phyloP scores from a whole-genome alignment of 108 stramenopile genomes.

The Cyclotella sp. region DNA sequence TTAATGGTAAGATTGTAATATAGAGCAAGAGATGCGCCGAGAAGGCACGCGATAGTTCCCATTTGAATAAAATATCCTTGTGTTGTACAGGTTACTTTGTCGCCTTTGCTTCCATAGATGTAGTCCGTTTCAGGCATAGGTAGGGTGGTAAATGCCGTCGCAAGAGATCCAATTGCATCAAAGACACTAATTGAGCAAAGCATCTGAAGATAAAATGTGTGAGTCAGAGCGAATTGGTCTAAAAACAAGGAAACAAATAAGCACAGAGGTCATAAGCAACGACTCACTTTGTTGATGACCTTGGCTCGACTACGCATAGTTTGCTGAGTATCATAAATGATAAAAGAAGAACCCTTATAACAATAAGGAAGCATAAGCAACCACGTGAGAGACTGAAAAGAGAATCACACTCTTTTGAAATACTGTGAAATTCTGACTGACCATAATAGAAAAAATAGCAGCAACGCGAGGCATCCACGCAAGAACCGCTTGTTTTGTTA shows the following conservation, averaged over 20 bases:
- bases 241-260: not conserved
- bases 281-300: not conserved
- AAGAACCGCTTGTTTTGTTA: constrained; percentile 11
- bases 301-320: not conserved
- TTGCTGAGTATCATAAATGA: constrained; percentile 12
- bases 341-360: constrained; percentile 14
- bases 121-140: constrained; percentile 19
- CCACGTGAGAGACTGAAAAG: not conserved
- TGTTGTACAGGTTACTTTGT: constrained; percentile 40
- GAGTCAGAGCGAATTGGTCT: not conserved
- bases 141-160: constrained; percentile 24
- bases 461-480: constrained; percentile 30
- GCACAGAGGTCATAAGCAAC: not conserved
- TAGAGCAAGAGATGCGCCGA: too few species aligned
- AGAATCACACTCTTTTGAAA: not conserved
- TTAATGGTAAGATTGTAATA: constrained; percentile 33
- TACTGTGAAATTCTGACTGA: not conserved
- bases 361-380: not conserved
- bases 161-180: constrained; percentile 26
- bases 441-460: constrained; percentile 20
- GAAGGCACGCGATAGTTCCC: too few species aligned
- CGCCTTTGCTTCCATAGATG: constrained; percentile 38
- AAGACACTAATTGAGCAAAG: not conserved
- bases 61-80: too few species aligned
- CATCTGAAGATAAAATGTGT: constrained; percentile 18